Conservation (phyloP, 345 rosid species). For the Combretum micranthum region DNA sequence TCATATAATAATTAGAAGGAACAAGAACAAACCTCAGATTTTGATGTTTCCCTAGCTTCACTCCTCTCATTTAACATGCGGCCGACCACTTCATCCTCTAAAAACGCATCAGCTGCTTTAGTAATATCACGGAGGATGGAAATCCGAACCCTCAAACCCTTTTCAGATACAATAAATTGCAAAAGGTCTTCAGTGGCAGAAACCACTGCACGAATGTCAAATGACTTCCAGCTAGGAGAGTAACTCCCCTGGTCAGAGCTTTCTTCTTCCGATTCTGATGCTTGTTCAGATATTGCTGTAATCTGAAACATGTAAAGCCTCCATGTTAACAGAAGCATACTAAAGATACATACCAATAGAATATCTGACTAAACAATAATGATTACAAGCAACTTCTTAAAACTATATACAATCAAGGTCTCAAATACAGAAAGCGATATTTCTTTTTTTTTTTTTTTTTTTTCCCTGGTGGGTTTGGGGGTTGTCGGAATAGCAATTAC, state of each 20-base stretch:
- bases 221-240: constrained; percentile 62
- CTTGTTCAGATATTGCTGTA: constrained; percentile 86
- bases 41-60: constrained; percentile 15
- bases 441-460: too few relatives aligned
- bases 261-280: constrained; percentile 42
- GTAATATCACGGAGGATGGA: constrained; percentile 76
- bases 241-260: constrained; percentile 18
- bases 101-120: constrained; percentile 49
- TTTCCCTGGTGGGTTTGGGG: too few relatives aligned
- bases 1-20: background rate
- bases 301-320: constrained; percentile 36
- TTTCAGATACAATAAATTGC: constrained; percentile 67
- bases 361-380: background rate
- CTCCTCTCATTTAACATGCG: constrained; percentile 19
- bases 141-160: constrained; percentile 72
- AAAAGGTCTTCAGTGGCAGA: constrained; percentile 89
- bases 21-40: constrained; percentile 35
- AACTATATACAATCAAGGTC: too few relatives aligned
- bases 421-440: too few relatives aligned
- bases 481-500: too few relatives aligned
- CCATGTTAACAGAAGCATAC: background rate
- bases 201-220: constrained; percentile 80
- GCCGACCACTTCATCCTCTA: constrained; percentile 39
- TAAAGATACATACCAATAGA: background rate
- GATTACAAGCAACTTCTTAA: background rate